Conservation (phyloP, 164 flowering plant species). For the Aristolochia californica region DNA sequence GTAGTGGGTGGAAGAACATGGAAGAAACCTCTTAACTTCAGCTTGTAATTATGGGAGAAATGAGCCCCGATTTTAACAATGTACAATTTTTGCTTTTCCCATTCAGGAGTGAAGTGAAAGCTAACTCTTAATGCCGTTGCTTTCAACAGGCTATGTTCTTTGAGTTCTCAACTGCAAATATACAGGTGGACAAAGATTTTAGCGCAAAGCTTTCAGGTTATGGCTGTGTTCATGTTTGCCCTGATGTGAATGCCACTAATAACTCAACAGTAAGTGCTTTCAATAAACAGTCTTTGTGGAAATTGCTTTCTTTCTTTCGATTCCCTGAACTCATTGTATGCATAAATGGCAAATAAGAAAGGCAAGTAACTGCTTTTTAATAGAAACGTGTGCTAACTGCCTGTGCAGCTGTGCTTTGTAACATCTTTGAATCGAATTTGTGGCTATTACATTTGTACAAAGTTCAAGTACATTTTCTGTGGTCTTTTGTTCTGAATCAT, state of each 20-base stretch:
- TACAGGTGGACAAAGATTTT: conserved; percentile 93
- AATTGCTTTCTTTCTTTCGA: neutral
- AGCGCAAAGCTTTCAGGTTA: conserved; percentile 97
- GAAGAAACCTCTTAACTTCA: too few species aligned
- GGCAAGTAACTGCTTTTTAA: too few species aligned
- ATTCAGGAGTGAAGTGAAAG: neutral
- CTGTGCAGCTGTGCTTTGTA: too few species aligned
- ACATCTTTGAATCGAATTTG: neutral
- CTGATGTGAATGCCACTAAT: conserved; percentile 57
- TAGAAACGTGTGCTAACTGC: too few species aligned
- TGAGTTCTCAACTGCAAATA: conserved; percentile 79
- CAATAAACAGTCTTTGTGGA: neutral
- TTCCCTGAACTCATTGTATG: neutral
- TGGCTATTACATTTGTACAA: neutral
- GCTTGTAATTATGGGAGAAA: neutral
- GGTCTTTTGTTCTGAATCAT: too few species aligned
- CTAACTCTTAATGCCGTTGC: neutral
- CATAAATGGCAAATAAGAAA: too few species aligned
- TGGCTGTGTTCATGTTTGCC: conserved; percentile 68
- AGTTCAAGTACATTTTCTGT: neutral
- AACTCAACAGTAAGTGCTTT: conserved; percentile 53
- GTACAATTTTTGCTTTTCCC: neutral
- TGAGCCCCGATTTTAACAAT: neutral
- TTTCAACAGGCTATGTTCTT: conserved; percentile 79
- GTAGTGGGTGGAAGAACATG: too few species aligned